phyloP scores from a whole-genome alignment of 202 grass and related monocot genomes.

The Panicum virgatum region DNA sequence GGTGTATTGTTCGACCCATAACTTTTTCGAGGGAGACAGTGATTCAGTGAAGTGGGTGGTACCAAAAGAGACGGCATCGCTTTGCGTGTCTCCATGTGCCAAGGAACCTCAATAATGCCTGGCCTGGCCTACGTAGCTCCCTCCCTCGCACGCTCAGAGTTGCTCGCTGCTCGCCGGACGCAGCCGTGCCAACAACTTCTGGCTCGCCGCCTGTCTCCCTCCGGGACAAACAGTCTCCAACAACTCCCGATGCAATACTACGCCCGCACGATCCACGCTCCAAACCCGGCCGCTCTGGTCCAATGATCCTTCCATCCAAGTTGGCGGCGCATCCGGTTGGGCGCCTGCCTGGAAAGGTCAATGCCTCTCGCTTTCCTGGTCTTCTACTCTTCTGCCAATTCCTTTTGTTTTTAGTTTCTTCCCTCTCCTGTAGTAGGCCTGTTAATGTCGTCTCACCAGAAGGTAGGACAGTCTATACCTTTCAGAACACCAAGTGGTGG shows the following conservation, averaged over 20 bases:
- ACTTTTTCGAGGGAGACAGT: neutral
- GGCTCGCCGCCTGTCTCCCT: neutral
- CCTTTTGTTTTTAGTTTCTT: too few relatives aligned
- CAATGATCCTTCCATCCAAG: neutral
- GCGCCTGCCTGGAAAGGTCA: constrained; percentile 27
- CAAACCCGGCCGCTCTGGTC: constrained; percentile 13
- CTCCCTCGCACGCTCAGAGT: neutral
- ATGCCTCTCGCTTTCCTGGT: neutral
- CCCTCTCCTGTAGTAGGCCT: neutral
- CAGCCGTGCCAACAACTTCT: constrained; percentile 37
- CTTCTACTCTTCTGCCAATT: neutral
- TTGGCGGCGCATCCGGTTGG: neutral
- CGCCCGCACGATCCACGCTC: neutral
- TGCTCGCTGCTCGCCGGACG: neutral
- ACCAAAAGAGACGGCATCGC: constrained; percentile 30
- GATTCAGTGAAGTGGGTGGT: too few relatives aligned
- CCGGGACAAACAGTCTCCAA: neutral
- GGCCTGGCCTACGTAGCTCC: neutral
- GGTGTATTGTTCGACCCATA: constrained; percentile 15
- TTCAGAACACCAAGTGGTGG: neutral
- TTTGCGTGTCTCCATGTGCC: constrained; percentile 53
- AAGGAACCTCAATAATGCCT: constrained; percentile 40
- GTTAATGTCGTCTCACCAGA: neutral
- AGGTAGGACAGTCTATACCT: neutral
- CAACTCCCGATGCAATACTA: constrained; percentile 41